A percentile compares a stretch with the other conserved stretches of the same genome.
These are phyloP conservation scores for Aspergillus funiculosus DNA, from an alignment of 495 filamentous ascomycete genomes.

Conservation along the genomic window DNA sequence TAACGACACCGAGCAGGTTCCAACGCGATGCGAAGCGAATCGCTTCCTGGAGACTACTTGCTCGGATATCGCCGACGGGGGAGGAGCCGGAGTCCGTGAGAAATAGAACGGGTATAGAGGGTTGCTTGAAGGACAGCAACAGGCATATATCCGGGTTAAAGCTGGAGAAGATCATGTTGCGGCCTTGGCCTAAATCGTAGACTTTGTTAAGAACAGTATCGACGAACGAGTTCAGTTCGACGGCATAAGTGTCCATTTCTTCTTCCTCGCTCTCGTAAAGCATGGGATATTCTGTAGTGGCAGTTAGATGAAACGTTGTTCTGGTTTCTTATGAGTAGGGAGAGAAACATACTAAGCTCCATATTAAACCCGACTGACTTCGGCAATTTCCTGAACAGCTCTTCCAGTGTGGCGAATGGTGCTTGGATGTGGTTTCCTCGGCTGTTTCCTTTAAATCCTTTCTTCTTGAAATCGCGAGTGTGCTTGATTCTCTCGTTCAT, in stretches of 20 bases:
- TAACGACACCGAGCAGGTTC: constrained; percentile 91
- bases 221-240: constrained; percentile 96
- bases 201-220: constrained; percentile 87
- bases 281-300: constrained; percentile 79
- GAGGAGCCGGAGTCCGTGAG: constrained; percentile 78
- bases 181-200: constrained; percentile 64
- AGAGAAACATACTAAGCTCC: constrained; percentile 74
- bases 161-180: constrained; percentile 89
- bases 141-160: constrained; percentile 98
- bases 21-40: constrained; percentile 89
- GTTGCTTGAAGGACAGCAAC: constrained; percentile 90
- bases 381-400: constrained; percentile 82
- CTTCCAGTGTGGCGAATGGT: constrained; percentile 89
- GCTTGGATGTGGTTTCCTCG: constrained; percentile 91
- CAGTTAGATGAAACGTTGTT: constrained; percentile 27
- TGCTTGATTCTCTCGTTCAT: constrained; percentile 93
- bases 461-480: constrained; percentile 86
- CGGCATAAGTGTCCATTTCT: constrained; percentile 95
- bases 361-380: constrained; percentile 89
- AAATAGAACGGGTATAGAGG: constrained; percentile 91
- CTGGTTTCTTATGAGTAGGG: too few relatives aligned
- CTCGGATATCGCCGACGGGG: constrained; percentile 81
- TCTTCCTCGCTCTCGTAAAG: constrained; percentile 87
- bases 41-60: constrained; percentile 87
- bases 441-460: constrained; percentile 92